A percentile compares a stretch with the other conserved stretches of the same genome.
Evolutionary conservation across 1,284 basidiomycete species (phyloP).

Genomic region (Puccinia horiana): DNA sequence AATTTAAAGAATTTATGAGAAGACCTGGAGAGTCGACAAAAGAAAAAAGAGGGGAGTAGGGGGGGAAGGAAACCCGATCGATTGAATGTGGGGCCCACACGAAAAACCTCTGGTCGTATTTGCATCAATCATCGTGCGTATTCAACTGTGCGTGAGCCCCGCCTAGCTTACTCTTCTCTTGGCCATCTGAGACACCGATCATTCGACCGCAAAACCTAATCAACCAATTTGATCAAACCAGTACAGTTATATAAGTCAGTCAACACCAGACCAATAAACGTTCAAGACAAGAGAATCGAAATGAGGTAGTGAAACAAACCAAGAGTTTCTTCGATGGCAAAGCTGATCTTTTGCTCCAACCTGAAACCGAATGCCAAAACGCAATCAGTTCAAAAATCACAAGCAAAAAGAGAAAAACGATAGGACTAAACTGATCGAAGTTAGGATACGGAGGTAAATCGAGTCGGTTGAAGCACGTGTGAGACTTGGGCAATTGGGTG

Average conservation of each 20-base stretch:
- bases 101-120: no score
- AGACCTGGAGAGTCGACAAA: no score
- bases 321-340: constrained; percentile 51
- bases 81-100: no score
- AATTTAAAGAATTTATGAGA: no score
- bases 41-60: no score
- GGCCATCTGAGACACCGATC: no score
- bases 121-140: no score
- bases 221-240: no score
- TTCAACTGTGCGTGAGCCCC: no score
- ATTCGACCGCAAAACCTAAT: background rate
- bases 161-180: no score
- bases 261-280: background rate
- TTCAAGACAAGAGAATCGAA: background rate
- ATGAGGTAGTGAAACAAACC: constrained; percentile 28
- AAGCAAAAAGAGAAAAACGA: background rate
- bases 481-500: constrained; percentile 52
- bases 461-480: constrained; percentile 55
- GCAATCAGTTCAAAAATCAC: background rate
- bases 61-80: no score
- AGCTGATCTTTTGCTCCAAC: constrained; percentile 52
- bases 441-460: constrained; percentile 53
- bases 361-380: constrained; percentile 12
- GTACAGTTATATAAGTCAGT: background rate
- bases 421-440: constrained; percentile 67